Base-by-base conservation (phyloP, 495 filamentous ascomycete species). In the Halenospora varia region DNA sequence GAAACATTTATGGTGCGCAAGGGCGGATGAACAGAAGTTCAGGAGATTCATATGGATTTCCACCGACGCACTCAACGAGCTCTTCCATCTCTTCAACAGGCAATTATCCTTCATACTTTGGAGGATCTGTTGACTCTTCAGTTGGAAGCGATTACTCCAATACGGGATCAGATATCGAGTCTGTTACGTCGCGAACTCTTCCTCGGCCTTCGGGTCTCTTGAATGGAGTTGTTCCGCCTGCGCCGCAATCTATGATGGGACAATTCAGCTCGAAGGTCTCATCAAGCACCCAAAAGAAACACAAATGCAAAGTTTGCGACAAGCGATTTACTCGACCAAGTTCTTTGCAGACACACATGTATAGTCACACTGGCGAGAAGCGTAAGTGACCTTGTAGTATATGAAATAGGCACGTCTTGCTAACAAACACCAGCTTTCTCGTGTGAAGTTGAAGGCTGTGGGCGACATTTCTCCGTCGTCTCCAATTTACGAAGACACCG, bases 281-380 rank as follows among this genome's bases (percentile, higher is more conserved):
- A 10, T 93, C 91, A 20, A 95, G 89, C 74, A 92, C 94, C 24
- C 93, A 97, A 68, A 98, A 98, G 84, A 98, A 97, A 79, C 94
- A 98, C 76, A 97, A 96, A 75, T 98, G 94, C 81, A 97, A 97
- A 78, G 89, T 98, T 50, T 98, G 94, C 77, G 94, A 97, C 74
- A 98, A 98, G 83, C 85, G 94, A 8, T 98, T 98, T 71, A 97
- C 94, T 10, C 83, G 94, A 40, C 94, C 94, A 0, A 97, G 93
- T 67, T 98, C 94, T 6, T 72, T 98, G 26, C 95, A 97, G 65
- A 98, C 94, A 22, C 94, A 98, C 67, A 97, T 97, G 85, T 98
- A 98, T 74, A 96, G 92, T 70, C 94, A 98, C 71, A 98, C 94
- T 50, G 94, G 94, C 66, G 95, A 98, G 72, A 98, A 98, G 75